Evolutionary conservation across 768 basidiomycete species (phyloP).

Genomic region (Cystobasidium tubakii): DNA sequence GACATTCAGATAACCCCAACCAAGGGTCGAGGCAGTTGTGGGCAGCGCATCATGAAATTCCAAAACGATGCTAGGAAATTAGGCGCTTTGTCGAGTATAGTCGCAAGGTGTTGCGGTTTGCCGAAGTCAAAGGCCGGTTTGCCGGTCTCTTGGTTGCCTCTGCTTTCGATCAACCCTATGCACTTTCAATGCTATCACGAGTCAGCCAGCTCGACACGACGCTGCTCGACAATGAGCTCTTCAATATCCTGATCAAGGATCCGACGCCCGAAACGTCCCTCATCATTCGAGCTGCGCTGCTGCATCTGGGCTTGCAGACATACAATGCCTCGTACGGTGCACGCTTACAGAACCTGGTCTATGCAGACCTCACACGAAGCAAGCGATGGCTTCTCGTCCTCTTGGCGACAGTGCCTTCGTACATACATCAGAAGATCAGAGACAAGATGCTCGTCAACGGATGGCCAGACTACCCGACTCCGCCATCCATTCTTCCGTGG

Average conservation of each 20-base stretch:
- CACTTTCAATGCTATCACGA: constrained; percentile 51
- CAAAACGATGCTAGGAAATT: no score
- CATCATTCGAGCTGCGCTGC: constrained; percentile 55
- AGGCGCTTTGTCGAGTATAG: no score
- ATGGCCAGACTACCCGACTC: constrained; percentile 44
- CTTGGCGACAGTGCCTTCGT: constrained; percentile 29
- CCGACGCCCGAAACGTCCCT: constrained; percentile 60
- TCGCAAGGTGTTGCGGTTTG: background rate
- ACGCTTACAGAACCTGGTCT: constrained; percentile 34
- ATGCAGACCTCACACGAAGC: constrained; percentile 1
- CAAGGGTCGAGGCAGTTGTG: no score
- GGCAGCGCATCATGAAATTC: no score
- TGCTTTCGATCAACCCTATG: background rate
- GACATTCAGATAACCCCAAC: no score
- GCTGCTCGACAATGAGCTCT: constrained; percentile 79
- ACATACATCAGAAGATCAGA: constrained; percentile 33
- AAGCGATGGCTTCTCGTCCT: constrained; percentile 4
- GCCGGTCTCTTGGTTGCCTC: background rate
- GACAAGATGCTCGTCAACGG: constrained; percentile 41
- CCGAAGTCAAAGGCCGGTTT: background rate
- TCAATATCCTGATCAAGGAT: constrained; percentile 72
- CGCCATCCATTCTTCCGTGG: constrained; percentile 32
- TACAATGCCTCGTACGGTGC: constrained; percentile 36
- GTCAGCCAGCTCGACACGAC: constrained; percentile 89
- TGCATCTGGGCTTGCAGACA: constrained; percentile 27